Conservation (phyloP, 345 rosid species). For the Brassica incana region DNA sequence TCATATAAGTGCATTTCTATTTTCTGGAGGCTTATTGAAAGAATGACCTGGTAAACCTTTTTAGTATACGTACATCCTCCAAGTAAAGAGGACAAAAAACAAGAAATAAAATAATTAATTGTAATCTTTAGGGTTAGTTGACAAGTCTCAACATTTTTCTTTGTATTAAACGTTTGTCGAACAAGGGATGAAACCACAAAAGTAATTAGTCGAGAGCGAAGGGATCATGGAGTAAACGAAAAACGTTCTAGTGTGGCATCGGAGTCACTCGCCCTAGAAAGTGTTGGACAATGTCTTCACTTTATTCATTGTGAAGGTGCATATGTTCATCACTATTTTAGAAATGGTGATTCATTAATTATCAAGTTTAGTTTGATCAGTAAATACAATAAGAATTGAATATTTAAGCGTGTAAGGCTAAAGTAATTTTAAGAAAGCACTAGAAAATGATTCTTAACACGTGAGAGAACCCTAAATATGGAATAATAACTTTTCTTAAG, state of each 20-base stretch:
- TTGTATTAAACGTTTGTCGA: not conserved
- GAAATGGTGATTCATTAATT: not conserved
- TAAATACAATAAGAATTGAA: not conserved
- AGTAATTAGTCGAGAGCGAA: not conserved
- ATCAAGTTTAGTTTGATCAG: not conserved
- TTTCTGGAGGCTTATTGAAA: not conserved
- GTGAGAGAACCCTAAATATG: not conserved
- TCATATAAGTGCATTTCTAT: not conserved
- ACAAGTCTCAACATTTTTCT: not conserved
- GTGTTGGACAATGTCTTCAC: not conserved
- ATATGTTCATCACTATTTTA: not conserved
- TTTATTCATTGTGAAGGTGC: not conserved
- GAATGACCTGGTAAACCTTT: not conserved
- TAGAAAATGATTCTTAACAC: not conserved
- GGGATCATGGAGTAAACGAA: not conserved
- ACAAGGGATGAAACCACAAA: conserved; percentile 11
- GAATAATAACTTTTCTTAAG: not conserved
- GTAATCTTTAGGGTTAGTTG: not conserved
- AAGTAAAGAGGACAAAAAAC: not conserved
- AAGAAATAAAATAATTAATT: not conserved
- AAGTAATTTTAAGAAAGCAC: not conserved
- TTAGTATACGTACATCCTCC: not conserved
- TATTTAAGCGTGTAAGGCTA: not conserved
- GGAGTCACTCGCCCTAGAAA: not conserved
- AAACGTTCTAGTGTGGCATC: not conserved